phyloP scores from a whole-genome alignment of 257 asterid genomes.

The Solanum gracilifrons region DNA sequence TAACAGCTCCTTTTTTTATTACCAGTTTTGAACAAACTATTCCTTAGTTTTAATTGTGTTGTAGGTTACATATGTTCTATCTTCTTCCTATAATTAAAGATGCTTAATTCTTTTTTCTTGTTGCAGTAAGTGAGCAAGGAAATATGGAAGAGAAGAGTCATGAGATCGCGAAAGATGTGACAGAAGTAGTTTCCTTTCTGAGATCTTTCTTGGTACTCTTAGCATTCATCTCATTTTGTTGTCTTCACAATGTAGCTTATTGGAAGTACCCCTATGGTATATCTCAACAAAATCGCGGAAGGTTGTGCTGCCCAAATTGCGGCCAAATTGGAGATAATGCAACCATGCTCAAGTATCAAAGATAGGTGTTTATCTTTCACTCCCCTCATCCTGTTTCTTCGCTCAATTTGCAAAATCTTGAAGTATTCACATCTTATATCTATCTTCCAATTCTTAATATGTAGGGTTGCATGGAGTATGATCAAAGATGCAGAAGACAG shows the following conservation, averaged over 20 bases:
- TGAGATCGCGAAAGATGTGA: conserved; percentile 23
- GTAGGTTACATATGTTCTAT: too few relatives aligned
- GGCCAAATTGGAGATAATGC: conserved; percentile 35
- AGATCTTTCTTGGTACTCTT: not conserved
- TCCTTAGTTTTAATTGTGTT: too few relatives aligned
- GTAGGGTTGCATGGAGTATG: conserved; percentile 34
- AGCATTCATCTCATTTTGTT: not conserved
- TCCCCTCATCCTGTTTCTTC: not conserved
- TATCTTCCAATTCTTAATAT: not conserved
- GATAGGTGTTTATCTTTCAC: conserved; percentile 17
- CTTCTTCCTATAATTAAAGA: too few relatives aligned
- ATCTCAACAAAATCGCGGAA: conserved; percentile 25
- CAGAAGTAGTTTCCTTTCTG: conserved; percentile 14
- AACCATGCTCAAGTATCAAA: conserved; percentile 37
- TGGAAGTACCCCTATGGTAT: conserved; percentile 37
- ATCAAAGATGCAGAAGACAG: conserved; percentile 44
- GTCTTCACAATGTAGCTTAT: conserved; percentile 8
- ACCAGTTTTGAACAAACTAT: too few relatives aligned
- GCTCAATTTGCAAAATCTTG: not conserved
- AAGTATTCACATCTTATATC: not conserved
- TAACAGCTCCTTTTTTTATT: too few relatives aligned
- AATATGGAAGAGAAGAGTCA: conserved; percentile 14
- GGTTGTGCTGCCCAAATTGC: conserved; percentile 30
- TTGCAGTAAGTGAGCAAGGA: conserved; percentile 4
- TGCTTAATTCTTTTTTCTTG: not conserved